Base-by-base conservation (phyloP, 78 protist genomes). In the Creolimax fragrantissima region DNA sequence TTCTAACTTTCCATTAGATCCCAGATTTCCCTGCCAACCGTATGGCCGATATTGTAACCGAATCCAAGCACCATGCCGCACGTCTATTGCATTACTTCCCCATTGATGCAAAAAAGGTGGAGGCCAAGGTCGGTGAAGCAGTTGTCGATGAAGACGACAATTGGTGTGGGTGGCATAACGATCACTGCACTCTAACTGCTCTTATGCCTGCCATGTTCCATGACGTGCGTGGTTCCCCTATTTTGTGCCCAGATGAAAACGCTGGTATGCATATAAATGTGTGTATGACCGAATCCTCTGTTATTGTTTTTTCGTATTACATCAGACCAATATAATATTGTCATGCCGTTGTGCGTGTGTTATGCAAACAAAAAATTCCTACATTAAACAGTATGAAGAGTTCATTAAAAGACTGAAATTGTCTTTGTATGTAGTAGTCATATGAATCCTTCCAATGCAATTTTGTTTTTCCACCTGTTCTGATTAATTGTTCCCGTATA, bases 131-230 rank as follows among this genome's bases (percentile, higher is more conserved):
- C 11, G 74, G 74, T 58, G 74, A 58, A 32, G 1, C 1, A 24
- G 74, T 32, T 0, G 92, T 32, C 74, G 35, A 93, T 6, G 67
- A 5, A 36, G 66, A 90, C 5, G 92, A 90, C 3, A 85, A 42
- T 42, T 93, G 92, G 93, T 88, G 94, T n/a, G 93, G 94, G 3
- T 90, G 94, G 94, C 94, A 93, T 84, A 84, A 44, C 17, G 94
- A 93, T 42, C 94, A 93, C 88, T 43, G 93, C 91, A 5, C 95
- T 4, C 89, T 93, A n/a, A 93, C 94, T 0, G 94, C 93, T 11
- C 85, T 93, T n/a, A 3, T 44, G 85, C 81, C 81, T 67, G 94
- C 47, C 11, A 17, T 1, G 24, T 58, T 58, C 74, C 74, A 58
- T 58, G 74, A 58, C 74, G 24, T 32, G 74, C 11, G 24, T 58